These are phyloP conservation scores for Pisolithus thermaeus DNA, from an alignment of 1,284 basidiomycete species.

Conservation along the genomic window DNA sequence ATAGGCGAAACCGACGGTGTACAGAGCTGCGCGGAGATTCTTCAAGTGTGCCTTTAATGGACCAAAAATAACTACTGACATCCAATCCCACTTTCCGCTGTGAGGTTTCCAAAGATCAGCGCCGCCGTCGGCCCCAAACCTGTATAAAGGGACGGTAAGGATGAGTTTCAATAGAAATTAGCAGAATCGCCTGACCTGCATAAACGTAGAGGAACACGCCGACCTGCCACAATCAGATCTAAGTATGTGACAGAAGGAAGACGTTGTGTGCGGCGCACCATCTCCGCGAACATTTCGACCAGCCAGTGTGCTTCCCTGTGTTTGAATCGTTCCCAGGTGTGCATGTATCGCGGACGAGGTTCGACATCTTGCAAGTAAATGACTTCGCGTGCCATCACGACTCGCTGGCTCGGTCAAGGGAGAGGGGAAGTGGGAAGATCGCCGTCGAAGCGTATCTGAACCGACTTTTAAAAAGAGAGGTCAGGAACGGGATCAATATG, in stretches of 20 bases:
- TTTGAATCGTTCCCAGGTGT: conserved; percentile 48
- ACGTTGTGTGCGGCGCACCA: conserved; percentile 32
- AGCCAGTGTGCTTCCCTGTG: conserved; percentile 47
- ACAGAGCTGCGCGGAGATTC: conserved; percentile 36
- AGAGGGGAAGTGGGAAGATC: neutral
- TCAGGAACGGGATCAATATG: too few relatives aligned
- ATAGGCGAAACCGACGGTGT: conserved; percentile 62
- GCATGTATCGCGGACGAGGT: conserved; percentile 35
- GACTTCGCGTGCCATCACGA: conserved; percentile 16
- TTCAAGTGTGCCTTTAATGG: neutral
- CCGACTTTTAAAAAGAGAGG: too few relatives aligned
- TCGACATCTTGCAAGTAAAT: conserved; percentile 39
- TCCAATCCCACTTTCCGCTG: conserved; percentile 36
- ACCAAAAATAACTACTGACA: conserved; percentile 35
- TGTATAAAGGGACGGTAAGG: conserved; percentile 16
- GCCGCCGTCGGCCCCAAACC: conserved; percentile 56
- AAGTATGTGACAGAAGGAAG: conserved; percentile 13
- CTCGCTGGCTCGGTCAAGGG: neutral
- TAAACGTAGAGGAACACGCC: conserved; percentile 52
- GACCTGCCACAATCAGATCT: conserved; percentile 18
- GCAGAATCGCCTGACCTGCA: conserved; percentile 34
- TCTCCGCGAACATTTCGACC: conserved; percentile 55
- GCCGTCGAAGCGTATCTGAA: too few relatives aligned
- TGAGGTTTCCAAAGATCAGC: conserved; percentile 48
- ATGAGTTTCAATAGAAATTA: neutral